A percentile compares a stretch with the other conserved stretches of the same genome.
Conservation (phyloP, 1,284 basidiomycete species). For the Rhodotorula glutinis region DNA sequence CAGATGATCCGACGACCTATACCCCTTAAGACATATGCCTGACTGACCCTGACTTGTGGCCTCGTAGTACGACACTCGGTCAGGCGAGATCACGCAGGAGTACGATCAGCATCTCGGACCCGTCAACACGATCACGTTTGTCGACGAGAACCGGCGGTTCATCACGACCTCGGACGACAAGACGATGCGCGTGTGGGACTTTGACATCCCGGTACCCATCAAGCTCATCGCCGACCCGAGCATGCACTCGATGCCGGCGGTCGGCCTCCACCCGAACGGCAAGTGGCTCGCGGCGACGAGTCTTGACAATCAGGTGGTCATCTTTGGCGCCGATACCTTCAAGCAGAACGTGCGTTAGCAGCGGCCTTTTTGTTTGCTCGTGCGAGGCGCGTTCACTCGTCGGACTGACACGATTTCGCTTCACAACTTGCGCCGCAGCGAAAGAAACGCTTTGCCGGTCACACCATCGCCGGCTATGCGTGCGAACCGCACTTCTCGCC, state of each 20-base stretch:
- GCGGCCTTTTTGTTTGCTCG: background rate
- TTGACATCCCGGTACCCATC: conserved; percentile 66
- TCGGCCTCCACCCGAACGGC: conserved; percentile 86
- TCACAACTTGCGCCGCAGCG: conserved; percentile 19
- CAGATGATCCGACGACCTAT: background rate
- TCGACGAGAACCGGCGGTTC: conserved; percentile 91
- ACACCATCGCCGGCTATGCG: conserved; percentile 93
- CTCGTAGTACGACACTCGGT: conserved; percentile 82
- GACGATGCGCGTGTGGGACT: conserved; percentile 90
- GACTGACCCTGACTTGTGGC: background rate
- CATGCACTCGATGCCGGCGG: conserved; percentile 99
- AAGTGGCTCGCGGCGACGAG: conserved; percentile 98
- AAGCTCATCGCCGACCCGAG: conserved; percentile 99
- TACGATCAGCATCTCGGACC: conserved; percentile 98
- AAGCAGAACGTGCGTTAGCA: conserved; percentile 67
- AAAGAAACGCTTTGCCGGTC: conserved; percentile 96
- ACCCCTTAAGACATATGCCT: background rate
- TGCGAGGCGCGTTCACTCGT: too few relatives aligned
- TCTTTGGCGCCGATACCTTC: conserved; percentile 92
- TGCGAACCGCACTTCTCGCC: conserved; percentile 96
- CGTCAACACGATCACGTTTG: conserved; percentile 91
- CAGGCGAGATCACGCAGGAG: conserved; percentile 91
- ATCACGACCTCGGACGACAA: conserved; percentile 99
- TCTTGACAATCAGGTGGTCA: conserved; percentile 94
- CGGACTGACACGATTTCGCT: background rate